These are phyloP conservation scores for Coniochaeta sp. DNA, from an alignment of 2,329 filamentous ascomycete species.

Conservation along the genomic window DNA sequence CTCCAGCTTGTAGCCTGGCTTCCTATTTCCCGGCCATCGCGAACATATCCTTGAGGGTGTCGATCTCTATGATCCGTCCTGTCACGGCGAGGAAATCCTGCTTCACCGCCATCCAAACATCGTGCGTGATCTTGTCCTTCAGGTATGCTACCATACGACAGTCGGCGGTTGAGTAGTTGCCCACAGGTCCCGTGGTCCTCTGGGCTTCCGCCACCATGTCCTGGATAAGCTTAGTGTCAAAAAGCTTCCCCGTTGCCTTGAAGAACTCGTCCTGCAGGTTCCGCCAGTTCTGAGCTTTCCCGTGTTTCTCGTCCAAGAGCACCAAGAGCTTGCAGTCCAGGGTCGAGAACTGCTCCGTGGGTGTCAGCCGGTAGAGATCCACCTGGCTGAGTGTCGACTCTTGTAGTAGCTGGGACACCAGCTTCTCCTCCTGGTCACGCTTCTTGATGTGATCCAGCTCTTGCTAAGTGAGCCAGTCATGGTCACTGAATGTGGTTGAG, in stretches of 20 bases:
- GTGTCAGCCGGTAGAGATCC: slow-evolving; percentile 2
- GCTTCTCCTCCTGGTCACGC: not conserved
- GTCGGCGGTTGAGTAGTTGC: too few species aligned
- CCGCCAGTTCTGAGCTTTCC: slow-evolving; percentile 27
- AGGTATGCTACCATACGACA: too few species aligned
- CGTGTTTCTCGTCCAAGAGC: slow-evolving; percentile 21
- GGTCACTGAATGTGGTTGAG: not conserved
- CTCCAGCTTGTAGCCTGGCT: too few species aligned
- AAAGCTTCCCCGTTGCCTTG: slow-evolving; percentile 34
- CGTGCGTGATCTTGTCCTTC: too few species aligned
- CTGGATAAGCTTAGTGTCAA: slow-evolving; percentile 29
- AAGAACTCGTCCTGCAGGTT: slow-evolving; percentile 37
- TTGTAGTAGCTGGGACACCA: not conserved
- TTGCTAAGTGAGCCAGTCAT: not conserved
- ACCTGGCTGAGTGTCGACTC: not conserved
- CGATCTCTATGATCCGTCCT: too few species aligned
- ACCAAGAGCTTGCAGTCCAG: slow-evolving; percentile 23
- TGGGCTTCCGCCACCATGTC: slow-evolving; percentile 26
- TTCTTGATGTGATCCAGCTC: not conserved
- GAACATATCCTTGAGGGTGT: too few species aligned
- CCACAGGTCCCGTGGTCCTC: too few species aligned
- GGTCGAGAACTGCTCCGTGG: slow-evolving; percentile 8
- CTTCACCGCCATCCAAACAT: too few species aligned
- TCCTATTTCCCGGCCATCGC: too few species aligned
- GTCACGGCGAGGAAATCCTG: too few species aligned